Evolutionary conservation across 1,139 yeast genomes (phyloP), one percentile per base, ranked within the genome.

Genomic region (Pichia sp.): DNA sequence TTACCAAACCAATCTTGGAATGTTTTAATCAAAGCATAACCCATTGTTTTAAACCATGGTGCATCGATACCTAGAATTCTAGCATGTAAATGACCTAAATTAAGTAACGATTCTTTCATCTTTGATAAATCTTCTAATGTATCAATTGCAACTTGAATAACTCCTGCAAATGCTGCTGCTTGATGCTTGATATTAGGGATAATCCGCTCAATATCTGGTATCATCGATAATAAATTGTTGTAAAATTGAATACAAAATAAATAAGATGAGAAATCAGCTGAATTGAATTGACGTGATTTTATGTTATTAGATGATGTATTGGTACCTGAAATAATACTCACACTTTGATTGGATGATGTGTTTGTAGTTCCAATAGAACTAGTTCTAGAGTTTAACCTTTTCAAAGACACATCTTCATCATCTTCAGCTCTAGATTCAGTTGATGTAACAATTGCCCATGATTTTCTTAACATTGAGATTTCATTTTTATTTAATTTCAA

Each of bases 91-190:
- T 83, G 83, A 2, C 91, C 94, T 49, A 84, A 63, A 38, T 74
- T 72, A 38, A 67, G 67, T 39, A 84, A 63, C 46, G 79, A 79
- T 35, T 72, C 82, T 52, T 82, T 79, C 52, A 84, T 65, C 5
- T 61, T 60, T 1, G 64, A 58, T 22, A 62, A 46, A 42, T 61
- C 62, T 28, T 62, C 66, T 35, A 63, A 46, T 12, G 59, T 58
- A 33, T 55, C 50, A 43, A 63, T 59, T 1, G 67, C 64, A 20
- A 58, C 53, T 36, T 63, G 57, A 34, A 63, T 50, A 22, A 63
- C 85, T 4, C 91, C 91, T 1, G 93, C 88, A 66, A 84, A 81
- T 17, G 89, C 74, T 8, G 77, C 75, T 0, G 93, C 88, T 61
- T 63, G 67, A 46, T 63, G 67, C 33, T 54, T 52, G 36, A 63